phyloP scores from a whole-genome alignment of 164 flowering plant genomes.

The Sedum album region DNA sequence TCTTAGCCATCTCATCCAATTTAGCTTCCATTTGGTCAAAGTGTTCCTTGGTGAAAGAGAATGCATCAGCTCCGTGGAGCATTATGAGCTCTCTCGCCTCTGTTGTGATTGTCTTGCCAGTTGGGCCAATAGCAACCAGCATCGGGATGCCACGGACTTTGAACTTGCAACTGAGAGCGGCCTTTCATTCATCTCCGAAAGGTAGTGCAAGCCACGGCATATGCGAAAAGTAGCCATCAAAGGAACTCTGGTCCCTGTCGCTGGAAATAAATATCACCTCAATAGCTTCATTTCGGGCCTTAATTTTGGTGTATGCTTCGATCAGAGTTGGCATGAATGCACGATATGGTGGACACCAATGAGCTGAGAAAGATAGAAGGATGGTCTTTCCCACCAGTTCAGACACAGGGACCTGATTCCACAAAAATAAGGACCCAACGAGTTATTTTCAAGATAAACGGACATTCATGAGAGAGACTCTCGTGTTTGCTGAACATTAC shows the following conservation, averaged over 20 bases:
- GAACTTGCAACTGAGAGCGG: conserved; percentile 30
- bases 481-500: conserved; percentile 16
- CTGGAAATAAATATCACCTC: conserved; percentile 62
- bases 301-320: conserved; percentile 51
- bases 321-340: conserved; percentile 50
- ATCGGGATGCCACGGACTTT: conserved; percentile 50
- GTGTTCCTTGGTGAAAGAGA: conserved; percentile 59
- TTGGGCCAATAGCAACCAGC: conserved; percentile 54
- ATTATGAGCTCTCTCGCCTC: conserved; percentile 35
- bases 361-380: conserved; percentile 61
- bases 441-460: background rate
- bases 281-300: conserved; percentile 40
- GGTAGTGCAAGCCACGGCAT: conserved; percentile 89
- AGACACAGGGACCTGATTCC: conserved; percentile 36
- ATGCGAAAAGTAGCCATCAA: conserved; percentile 38
- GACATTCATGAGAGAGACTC: background rate
- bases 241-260: conserved; percentile 43
- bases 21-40: conserved; percentile 35
- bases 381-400: conserved; percentile 58
- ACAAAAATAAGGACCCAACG: background rate
- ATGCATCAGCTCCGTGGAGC: conserved; percentile 52
- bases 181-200: conserved; percentile 43
- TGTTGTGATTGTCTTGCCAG: conserved; percentile 41
- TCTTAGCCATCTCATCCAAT: conserved; percentile 44
- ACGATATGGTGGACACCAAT: conserved; percentile 70